Percentiles rank a stretch among this genome's conserved stretches.
Evolutionary conservation across 2,329 filamentous ascomycete species (phyloP).

Genomic region (Monilinia polystroma): DNA sequence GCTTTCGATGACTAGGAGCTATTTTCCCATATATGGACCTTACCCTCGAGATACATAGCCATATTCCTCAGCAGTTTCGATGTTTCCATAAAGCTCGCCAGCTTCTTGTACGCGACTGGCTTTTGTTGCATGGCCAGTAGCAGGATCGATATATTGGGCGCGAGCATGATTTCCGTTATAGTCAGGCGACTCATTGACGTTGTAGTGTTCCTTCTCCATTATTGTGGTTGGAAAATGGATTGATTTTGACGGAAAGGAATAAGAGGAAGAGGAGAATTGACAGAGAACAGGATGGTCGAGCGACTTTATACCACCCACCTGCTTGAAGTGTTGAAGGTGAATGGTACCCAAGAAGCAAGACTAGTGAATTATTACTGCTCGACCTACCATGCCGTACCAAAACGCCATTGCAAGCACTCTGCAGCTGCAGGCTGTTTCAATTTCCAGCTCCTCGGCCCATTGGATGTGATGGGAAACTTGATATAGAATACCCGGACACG

Average conservation of each 20-base stretch:
- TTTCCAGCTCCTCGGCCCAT: constrained; percentile 24
- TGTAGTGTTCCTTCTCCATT: constrained; percentile 36
- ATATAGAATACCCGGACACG: neutral
- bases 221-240: constrained; percentile 18
- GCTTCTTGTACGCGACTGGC: constrained; percentile 46
- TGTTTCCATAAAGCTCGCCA: constrained; percentile 52
- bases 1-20: neutral
- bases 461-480: constrained; percentile 8
- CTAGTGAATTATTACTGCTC: constrained; percentile 16
- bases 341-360: constrained; percentile 2
- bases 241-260: constrained; percentile 2
- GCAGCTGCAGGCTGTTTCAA: constrained; percentile 18
- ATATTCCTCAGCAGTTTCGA: constrained; percentile 50
- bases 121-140: constrained; percentile 36
- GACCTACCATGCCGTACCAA: constrained; percentile 1
- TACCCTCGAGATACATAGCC: constrained; percentile 52
- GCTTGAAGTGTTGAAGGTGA: neutral
- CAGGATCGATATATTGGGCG: constrained; percentile 31
- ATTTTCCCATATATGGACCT: constrained; percentile 25
- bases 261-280: neutral
- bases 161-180: constrained; percentile 29
- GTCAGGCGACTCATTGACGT: constrained; percentile 30
- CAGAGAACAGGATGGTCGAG: neutral
- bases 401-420: constrained; percentile 15
- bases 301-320: constrained; percentile 12